These are phyloP conservation scores for Gaeumannomyces sp. DNA, from an alignment of 2,329 filamentous ascomycete species.

Conservation along the genomic window DNA sequence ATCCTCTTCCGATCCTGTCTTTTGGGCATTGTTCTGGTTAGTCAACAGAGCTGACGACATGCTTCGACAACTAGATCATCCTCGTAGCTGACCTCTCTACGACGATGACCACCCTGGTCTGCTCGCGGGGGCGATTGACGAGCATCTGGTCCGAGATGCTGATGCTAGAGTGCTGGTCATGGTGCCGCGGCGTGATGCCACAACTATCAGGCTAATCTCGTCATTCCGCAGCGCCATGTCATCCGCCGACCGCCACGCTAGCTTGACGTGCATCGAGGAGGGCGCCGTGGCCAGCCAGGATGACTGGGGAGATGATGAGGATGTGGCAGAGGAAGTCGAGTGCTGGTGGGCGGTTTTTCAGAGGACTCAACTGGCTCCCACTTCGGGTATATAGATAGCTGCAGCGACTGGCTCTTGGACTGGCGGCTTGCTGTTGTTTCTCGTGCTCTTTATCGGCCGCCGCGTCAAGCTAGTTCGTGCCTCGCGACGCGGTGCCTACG, in stretches of 20 bases:
- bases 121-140: constrained; percentile 62
- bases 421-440: neutral
- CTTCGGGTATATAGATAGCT: neutral
- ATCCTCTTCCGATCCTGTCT: neutral
- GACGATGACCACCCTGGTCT: constrained; percentile 74
- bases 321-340: constrained; percentile 46
- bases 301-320: constrained; percentile 60
- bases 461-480: neutral
- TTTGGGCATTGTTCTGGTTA: neutral
- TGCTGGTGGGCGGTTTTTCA: constrained; percentile 66
- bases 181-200: constrained; percentile 70
- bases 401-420: neutral
- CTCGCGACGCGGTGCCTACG: neutral
- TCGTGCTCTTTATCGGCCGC: neutral
- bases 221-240: constrained; percentile 58
- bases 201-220: constrained; percentile 52
- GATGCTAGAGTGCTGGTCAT: constrained; percentile 69
- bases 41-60: neutral
- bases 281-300: constrained; percentile 61
- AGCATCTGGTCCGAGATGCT: constrained; percentile 53
- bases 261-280: constrained; percentile 49
- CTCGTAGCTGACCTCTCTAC: constrained; percentile 84
- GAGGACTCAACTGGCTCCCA: constrained; percentile 13
- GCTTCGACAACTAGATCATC: constrained; percentile 50
- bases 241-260: constrained; percentile 31